Evolutionary conservation across 176 grass and related monocot genomes (phyloP).

Genomic region (Carex scoparia): DNA sequence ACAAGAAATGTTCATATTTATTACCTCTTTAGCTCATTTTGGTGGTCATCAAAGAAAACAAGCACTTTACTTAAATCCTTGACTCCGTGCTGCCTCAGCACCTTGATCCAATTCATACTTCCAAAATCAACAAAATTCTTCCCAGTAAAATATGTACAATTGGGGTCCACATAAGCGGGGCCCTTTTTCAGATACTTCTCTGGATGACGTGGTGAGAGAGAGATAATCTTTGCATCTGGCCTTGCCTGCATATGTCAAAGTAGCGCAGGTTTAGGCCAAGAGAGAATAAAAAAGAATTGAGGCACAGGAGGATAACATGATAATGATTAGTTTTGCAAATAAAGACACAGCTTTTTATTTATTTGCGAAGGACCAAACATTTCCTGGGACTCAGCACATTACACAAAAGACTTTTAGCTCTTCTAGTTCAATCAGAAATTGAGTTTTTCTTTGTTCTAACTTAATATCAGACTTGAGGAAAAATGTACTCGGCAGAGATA

Average conservation of each 20-base stretch:
- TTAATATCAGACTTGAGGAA: not conserved
- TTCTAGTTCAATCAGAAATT: not conserved
- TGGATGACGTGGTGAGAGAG: constrained; percentile 71
- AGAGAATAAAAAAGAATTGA: not conserved
- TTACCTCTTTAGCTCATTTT: constrained; percentile 84
- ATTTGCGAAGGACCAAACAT: not conserved
- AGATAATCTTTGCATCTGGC: constrained; percentile 64
- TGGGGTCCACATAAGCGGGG: constrained; percentile 81
- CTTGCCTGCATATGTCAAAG: constrained; percentile 33
- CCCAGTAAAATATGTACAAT: constrained; percentile 84
- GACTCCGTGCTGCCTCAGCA: constrained; percentile 64
- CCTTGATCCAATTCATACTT: constrained; percentile 56
- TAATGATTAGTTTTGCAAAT: not conserved
- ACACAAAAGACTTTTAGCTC: not conserved
- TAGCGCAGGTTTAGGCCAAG: not conserved
- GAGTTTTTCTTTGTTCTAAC: not conserved
- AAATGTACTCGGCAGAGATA: not conserved
- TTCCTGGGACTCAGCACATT: not conserved
- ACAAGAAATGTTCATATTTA: not conserved
- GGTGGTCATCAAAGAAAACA: constrained; percentile 96
- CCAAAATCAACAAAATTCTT: constrained; percentile 89
- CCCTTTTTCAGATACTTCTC: constrained; percentile 88
- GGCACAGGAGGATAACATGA: not conserved
- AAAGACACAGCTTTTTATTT: not conserved
- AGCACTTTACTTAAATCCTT: constrained; percentile 69